Evolutionary conservation across 192 early-diverging fungal species (phyloP), one percentile per base, ranked within the genome.

Genomic region (Bifiguratus adelaidae): DNA sequence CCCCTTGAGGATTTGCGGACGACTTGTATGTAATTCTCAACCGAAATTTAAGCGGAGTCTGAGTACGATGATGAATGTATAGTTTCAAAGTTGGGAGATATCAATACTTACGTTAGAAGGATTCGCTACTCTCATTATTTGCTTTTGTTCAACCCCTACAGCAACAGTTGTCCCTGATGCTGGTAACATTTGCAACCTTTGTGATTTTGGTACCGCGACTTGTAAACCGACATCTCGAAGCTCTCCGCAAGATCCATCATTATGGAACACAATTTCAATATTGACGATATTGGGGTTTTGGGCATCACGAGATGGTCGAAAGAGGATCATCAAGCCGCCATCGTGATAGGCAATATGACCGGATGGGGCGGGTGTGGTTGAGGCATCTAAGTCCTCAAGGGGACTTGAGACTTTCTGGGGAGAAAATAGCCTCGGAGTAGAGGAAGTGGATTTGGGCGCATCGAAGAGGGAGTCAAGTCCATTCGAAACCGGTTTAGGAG

Each of bases 161-260:
- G 66, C 52, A 42, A 95, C 64, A 2, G 59, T 60, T 51, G 68
- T 89, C 4, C 71, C 68, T 4, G 81, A 85, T 0, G 90, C 81
- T 21, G 91, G 78, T 22, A 76, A 70, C 74, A 97, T 88, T 52
- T 83, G 80, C 41, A 97, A 70, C 63, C 85, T 82, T 47, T 95
- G 80, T 32, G 82, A 85, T 70, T 91, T 91, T 19, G 92, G 92
- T 11, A 99, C 95, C 0, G 96, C 96, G 9, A 92, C 93, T 62
- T 90, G 77, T 56, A 99, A 86, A 40, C 74, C 71, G n/a, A n/a
- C n/a, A n/a, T n/a, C n/a, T n/a, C n/a, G n/a, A 19, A 96, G 44
- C 18, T 77, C 78, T 71, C 32, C 37, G 0, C 18, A 15, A 13
- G 66, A 41, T 11, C 65, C 61, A 41, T 68, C 54, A 51, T 89